These are phyloP conservation scores for Stachybotrys echinatus DNA, from an alignment of 2,329 filamentous ascomycete genomes.

Conservation along the genomic window DNA sequence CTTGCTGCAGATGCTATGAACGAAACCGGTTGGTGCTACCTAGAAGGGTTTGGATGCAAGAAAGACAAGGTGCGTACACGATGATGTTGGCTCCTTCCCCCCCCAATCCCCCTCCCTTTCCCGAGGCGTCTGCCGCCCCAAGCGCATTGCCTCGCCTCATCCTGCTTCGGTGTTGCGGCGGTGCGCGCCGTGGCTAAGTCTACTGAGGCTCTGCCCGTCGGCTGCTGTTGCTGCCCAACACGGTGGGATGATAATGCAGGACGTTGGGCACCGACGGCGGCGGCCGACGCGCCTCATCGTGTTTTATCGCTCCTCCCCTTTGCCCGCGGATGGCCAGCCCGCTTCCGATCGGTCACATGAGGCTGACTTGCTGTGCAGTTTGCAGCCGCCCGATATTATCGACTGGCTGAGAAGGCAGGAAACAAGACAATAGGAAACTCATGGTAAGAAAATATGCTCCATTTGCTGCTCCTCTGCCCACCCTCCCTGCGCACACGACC, in stretches of 20 bases:
- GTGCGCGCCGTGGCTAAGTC: no score
- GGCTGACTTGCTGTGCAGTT: constrained; percentile 54
- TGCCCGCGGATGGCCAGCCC: constrained; percentile 11
- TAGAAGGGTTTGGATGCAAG: constrained; percentile 93
- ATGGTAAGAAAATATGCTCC: constrained; percentile 61
- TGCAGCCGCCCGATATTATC: constrained; percentile 82
- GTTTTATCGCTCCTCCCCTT: no score
- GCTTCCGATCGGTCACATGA: constrained; percentile 41
- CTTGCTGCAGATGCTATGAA: constrained; percentile 79
- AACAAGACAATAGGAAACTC: constrained; percentile 90
- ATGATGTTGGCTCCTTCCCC: neutral
- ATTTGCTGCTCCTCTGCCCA: constrained; percentile 8
- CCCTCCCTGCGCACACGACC: constrained; percentile 4
- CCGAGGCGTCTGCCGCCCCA: no score
- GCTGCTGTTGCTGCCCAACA: no score
- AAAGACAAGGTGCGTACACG: constrained; percentile 85
- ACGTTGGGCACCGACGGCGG: no score
- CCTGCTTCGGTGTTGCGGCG: no score
- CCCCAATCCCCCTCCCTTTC: no score
- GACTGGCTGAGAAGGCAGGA: constrained; percentile 81
- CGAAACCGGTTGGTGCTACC: constrained; percentile 91
- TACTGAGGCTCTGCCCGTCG: no score
- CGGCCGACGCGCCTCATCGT: no score
- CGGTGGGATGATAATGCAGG: no score
- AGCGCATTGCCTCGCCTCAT: no score